Base-by-base conservation (phyloP, 352 stramenopile genomes). In the Globisporangium okanoganense region DNA sequence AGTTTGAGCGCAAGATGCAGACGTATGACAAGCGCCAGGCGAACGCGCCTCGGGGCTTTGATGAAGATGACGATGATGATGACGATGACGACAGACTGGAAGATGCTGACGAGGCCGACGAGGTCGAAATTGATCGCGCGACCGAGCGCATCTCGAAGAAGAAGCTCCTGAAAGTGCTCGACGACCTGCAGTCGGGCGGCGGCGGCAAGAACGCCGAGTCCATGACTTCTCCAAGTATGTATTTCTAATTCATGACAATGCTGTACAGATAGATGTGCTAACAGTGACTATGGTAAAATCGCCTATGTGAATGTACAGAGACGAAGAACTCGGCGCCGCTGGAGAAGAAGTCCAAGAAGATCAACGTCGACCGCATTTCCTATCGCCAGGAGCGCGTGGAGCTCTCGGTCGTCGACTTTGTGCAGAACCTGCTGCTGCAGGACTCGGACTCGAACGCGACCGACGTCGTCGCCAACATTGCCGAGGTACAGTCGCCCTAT, bases 351-450 rank as follows among this genome's bases (percentile, higher is more conserved):
- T 55, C 57, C 3, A 92, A 88, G 64, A 75, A 75, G 27, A 65
- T 67, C 14, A 87, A 85, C 54, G 64, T 79, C 4, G 82, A 94
- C 40, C 74, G 75, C 29, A 68, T 83, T 24, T 91, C 82, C 33
- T 85, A 87, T 65, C 84, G 84, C 31, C 84, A 94, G 53, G 82
- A 91, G 61, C 78, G 73, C 9, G 71, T 94, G 4, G 84, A 87
- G 44, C 67, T 85, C 36, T 74, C 82, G 1, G 82, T 94, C 5
- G 36, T 82, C 22, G 75, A 79, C 24, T 92, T 82, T 51, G 78
- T 92, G 20, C 82, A 94, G 66, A 80, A 84, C 45, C 55, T 94
- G 31, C 56, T 92, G 22, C 25, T 87, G 22, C 76, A 91, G 43
- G 68, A 94, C 56, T 77, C 78, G 2, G 81, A 91, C 60, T 53